Evolutionary conservation across 2,329 filamentous ascomycete genomes (phyloP), one percentile per base, ranked within the genome.

Genomic region (Curvularia sp.): DNA sequence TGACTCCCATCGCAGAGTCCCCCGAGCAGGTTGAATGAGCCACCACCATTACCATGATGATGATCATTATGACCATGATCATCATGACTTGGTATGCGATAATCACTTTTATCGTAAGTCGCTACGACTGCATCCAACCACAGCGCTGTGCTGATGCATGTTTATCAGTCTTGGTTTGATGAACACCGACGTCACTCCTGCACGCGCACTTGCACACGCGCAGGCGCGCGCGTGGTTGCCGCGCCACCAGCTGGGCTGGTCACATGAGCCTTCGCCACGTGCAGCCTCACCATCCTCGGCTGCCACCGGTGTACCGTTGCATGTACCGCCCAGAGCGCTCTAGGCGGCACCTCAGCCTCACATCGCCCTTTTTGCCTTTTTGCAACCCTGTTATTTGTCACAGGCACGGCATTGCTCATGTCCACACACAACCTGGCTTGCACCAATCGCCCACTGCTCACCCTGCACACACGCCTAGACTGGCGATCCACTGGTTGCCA

Each of bases 1-100:
- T 80, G 77, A 74, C 73, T 53, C 76, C 77, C 54, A 79, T 80
- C 57, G 68, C 75, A 10, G 77, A 79, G 70, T 75, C 74, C 7
- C 74, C 75, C 19, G 76, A 77, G 63, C 71, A 73, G 15, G 67
- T 68, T 21, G 76, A 78, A 67, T 79, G 71, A 78, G 50, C 57
- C n/a, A 23, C 2, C 9, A 13, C 3, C n/a, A 13, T 18, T 49
- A n/a, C 30, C 34, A 53, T 30, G 15, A 49, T 30, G 15, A 49
- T 25, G 32, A 45, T 23, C 36, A n/a, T 32, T 42, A 25, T 3
- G 12, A 34, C 32, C 5, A 34, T 12, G 32, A 12, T 36, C 34
- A 36, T 36, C 32, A 45, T 28, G 48, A 53, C 34, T 50, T 23
- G 39, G 4, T 19, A 6, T 13, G 10, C 6, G 12, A 25, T 27